Percentiles rank a stretch among this genome's conserved stretches.
Evolutionary conservation across 1,139 yeast species (phyloP).

Genomic region (Debaryomyces subglobosus): DNA sequence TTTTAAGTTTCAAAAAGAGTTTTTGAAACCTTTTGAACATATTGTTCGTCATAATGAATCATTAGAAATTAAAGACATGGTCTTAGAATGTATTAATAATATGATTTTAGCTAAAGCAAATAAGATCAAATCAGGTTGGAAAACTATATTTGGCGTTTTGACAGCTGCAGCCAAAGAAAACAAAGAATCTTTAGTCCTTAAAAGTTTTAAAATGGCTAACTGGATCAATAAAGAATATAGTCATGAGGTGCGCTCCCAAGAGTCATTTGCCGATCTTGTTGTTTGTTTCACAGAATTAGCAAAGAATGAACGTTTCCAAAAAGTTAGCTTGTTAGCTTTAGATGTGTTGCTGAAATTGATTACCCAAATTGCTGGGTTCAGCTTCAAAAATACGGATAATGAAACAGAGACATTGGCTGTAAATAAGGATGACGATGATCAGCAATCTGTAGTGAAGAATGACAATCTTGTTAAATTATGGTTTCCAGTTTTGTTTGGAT

Average conservation of each 20-base stretch:
- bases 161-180: conserved; percentile 62
- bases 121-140: conserved; percentile 92
- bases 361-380: conserved; percentile 54
- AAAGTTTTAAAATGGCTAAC: conserved; percentile 65
- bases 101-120: conserved; percentile 78
- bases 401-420: conserved; percentile 9
- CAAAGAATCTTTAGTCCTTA: conserved; percentile 60
- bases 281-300: conserved; percentile 78
- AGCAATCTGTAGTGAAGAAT: conserved; percentile 20
- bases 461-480: conserved; percentile 54
- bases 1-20: conserved; percentile 94
- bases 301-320: conserved; percentile 82
- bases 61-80: conserved; percentile 82
- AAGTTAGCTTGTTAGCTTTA: conserved; percentile 75
- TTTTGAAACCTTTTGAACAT: conserved; percentile 86
- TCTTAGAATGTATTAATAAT: conserved; percentile 84
- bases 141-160: conserved; percentile 79
- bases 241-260: conserved; percentile 69
- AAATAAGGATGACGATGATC: conserved; percentile 17
- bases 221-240: conserved; percentile 65
- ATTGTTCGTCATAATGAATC: conserved; percentile 70
- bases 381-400: conserved; percentile 23
- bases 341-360: conserved; percentile 73
- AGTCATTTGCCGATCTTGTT: conserved; percentile 75
- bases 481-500: conserved; percentile 85